These are phyloP conservation scores for Kwoniella sp. DNA, from an alignment of 768 basidiomycete species.

Conservation along the genomic window DNA sequence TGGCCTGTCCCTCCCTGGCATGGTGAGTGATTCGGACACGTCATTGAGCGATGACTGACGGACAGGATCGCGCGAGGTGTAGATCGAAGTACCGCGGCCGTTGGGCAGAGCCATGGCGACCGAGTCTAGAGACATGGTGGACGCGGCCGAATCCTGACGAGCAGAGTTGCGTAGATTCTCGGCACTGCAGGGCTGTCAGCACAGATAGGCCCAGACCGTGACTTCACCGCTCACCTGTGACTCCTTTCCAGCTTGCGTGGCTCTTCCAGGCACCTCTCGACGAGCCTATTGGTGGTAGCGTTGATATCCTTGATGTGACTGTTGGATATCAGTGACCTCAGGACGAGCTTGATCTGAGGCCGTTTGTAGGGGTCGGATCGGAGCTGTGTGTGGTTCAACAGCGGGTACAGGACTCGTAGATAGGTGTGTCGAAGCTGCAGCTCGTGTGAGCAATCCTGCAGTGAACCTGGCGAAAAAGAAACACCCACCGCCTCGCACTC, in stretches of 20 bases:
- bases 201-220: too few relatives aligned
- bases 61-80: slow-evolving; percentile 43
- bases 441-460: not conserved
- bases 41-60: slow-evolving; percentile 38
- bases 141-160: slow-evolving; percentile 24
- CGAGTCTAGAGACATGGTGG: slow-evolving; percentile 33
- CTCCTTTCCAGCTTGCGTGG: slow-evolving; percentile 34
- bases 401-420: slow-evolving; percentile 89
- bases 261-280: slow-evolving; percentile 72
- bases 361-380: slow-evolving; percentile 83
- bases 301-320: slow-evolving; percentile 74
- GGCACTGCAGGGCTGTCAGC: slow-evolving; percentile 20
- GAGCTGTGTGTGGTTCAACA: slow-evolving; percentile 90
- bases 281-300: slow-evolving; percentile 82
- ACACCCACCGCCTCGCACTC: slow-evolving; percentile 80
- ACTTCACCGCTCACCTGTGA: slow-evolving; percentile 18
- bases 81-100: slow-evolving; percentile 29
- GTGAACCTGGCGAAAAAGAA: not conserved
- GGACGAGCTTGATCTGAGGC: slow-evolving; percentile 73
- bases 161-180: slow-evolving; percentile 20
- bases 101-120: slow-evolving; percentile 27
- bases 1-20: slow-evolving; percentile 8
- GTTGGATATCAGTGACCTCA: slow-evolving; percentile 72
- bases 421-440: slow-evolving; percentile 85
- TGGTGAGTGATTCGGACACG: slow-evolving; percentile 30